Evolutionary conservation across 192 early-diverging fungal species (phyloP).

Genomic region (Coemansia sp.): DNA sequence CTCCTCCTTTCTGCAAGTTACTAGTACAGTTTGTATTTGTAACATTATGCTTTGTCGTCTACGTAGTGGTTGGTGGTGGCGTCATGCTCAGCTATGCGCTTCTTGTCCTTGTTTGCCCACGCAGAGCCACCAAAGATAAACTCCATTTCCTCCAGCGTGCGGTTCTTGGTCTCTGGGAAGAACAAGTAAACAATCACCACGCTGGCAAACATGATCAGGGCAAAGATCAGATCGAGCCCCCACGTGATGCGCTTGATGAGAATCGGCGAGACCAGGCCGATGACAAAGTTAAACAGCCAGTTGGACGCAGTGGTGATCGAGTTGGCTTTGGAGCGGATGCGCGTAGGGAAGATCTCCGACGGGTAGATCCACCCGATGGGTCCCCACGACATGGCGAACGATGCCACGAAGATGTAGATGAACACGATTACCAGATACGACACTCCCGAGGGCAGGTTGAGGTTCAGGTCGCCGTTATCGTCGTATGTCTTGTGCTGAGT

Average conservation of each 20-base stretch:
- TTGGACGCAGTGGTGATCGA: constrained; percentile 82
- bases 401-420: constrained; percentile 77
- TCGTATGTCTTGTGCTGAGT: constrained; percentile 28
- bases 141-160: constrained; percentile 86
- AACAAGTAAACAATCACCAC: constrained; percentile 63
- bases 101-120: constrained; percentile 43
- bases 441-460: constrained; percentile 34
- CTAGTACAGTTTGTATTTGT: too few species aligned
- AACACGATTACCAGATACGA: constrained; percentile 65
- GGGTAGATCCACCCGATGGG: constrained; percentile 91
- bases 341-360: constrained; percentile 89
- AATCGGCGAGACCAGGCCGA: constrained; percentile 74
- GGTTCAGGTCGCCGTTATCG: constrained; percentile 25
- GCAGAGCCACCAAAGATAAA: constrained; percentile 59
- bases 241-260: constrained; percentile 65
- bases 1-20: too few species aligned
- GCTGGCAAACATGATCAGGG: constrained; percentile 59
- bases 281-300: constrained; percentile 84
- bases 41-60: constrained; percentile 7
- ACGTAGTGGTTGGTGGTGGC: constrained; percentile 6
- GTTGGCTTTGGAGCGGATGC: constrained; percentile 82
- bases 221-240: constrained; percentile 71
- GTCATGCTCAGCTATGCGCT: constrained; percentile 39
- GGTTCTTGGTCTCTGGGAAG: constrained; percentile 83
- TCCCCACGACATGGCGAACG: constrained; percentile 89